Percentiles rank a stretch among this genome's conserved stretches.
Evolutionary conservation across 192 early-diverging fungal genomes (phyloP).

Genomic region (Umbelopsis vinacea): DNA sequence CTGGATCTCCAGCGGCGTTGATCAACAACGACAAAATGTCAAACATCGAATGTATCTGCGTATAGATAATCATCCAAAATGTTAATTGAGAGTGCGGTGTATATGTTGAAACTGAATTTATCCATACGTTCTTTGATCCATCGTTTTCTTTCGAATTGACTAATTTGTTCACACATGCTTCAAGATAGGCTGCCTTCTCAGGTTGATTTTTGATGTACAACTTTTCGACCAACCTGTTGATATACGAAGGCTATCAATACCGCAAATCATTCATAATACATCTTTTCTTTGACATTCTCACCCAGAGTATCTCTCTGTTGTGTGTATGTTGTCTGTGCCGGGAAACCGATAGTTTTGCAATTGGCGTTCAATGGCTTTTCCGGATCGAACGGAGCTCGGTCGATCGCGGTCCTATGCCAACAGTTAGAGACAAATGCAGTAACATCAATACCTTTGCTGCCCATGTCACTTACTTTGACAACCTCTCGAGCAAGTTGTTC

Average conservation of each 20-base stretch:
- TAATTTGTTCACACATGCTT: background rate
- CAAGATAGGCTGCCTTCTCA: background rate
- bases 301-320: slow-evolving; percentile 2
- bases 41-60: background rate
- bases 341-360: background rate
- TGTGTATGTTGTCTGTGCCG: background rate
- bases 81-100: background rate
- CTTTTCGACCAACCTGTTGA: slow-evolving; percentile 1
- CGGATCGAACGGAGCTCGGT: background rate
- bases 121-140: background rate
- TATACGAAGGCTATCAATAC: background rate
- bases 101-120: background rate
- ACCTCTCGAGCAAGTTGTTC: slow-evolving; percentile 3
- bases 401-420: background rate
- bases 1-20: background rate
- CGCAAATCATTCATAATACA: background rate
- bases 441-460: background rate
- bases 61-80: background rate
- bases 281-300: background rate
- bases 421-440: background rate
- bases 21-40: slow-evolving; percentile 4
- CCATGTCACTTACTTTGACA: background rate
- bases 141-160: background rate
- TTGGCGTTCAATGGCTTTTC: background rate
- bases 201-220: slow-evolving; percentile 1